Evolutionary conservation across 2,329 filamentous ascomycete genomes (phyloP).

Genomic region (Amphichorda felina): DNA sequence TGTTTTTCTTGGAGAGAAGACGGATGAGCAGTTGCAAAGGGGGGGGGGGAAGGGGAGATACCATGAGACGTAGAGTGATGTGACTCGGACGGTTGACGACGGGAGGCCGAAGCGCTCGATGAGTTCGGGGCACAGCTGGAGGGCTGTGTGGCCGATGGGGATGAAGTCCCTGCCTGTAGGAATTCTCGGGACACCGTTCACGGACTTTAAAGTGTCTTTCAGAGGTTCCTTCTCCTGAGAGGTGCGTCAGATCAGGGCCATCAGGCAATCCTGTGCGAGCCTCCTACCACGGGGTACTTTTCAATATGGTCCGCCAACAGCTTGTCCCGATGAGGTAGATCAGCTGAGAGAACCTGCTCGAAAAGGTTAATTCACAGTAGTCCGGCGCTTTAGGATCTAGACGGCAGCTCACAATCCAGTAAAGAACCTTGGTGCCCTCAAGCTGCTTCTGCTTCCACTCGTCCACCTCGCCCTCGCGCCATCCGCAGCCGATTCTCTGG

Average conservation of each 20-base stretch:
- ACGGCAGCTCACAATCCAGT: constrained; percentile 24
- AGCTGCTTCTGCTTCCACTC: constrained; percentile 20
- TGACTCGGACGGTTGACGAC: constrained; percentile 23
- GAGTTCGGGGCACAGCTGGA: constrained; percentile 18
- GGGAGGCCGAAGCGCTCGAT: constrained; percentile 17
- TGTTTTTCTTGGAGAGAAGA: not conserved
- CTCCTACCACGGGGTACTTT: constrained; percentile 16
- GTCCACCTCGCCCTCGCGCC: constrained; percentile 24
- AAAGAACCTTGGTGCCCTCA: constrained; percentile 22
- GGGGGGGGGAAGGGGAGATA: constrained; percentile 4
- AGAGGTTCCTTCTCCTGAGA: constrained; percentile 18
- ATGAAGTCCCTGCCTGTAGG: constrained; percentile 17
- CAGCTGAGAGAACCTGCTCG: constrained; percentile 11
- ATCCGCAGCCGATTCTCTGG: constrained; percentile 33
- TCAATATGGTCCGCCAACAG: constrained; percentile 17
- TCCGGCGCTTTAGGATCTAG: not conserved
- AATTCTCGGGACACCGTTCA: constrained; percentile 14
- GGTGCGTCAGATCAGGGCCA: constrained; percentile 6
- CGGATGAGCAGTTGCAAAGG: not conserved
- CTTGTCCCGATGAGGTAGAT: constrained; percentile 13
- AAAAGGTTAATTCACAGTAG: not conserved
- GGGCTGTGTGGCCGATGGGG: constrained; percentile 27
- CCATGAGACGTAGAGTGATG: constrained; percentile 27
- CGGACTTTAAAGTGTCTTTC: constrained; percentile 18
- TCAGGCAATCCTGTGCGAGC: too few species aligned